Base-by-base conservation (phyloP, 805 yeast genomes). In the Metschnikowia orientalis region DNA sequence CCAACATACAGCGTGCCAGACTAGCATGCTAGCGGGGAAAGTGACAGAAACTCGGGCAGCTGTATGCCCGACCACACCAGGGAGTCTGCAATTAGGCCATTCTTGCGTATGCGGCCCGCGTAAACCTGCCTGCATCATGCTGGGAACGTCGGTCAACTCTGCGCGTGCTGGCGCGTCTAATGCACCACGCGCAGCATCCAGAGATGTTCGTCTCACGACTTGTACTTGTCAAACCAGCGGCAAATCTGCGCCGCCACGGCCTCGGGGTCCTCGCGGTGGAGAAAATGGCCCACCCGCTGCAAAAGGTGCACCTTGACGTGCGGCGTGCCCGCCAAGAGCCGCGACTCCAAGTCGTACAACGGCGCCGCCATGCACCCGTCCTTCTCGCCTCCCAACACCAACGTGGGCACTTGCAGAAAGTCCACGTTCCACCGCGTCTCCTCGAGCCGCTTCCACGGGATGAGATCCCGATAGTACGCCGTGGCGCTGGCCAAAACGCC, bases 181-280 rank as follows among this genome's bases (percentile, higher is more conserved):
- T n/a, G n/a, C n/a, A n/a, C n/a, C n/a, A n/a, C n/a, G n/a, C n/a
- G n/a, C n/a, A n/a, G n/a, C n/a, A n/a, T n/a, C n/a, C n/a, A n/a
- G n/a, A n/a, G n/a, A n/a, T n/a, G n/a, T n/a, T n/a, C n/a, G n/a
- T n/a, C n/a, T n/a, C n/a, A n/a, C 29, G 17, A 29, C 7, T 25
- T 15, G 25, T 38, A 38, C 30, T 37, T 42, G 18, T 39, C 42
- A 24, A 62, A 49, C 67, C 67, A 64, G 17, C 48, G 57, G 17
- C 42, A 38, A 3, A 55, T 47, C 16, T 45, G 26, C 17, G 44
- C 44, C 2, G 53, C 56, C 4, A 62, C 60, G 26, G 40, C 40
- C 11, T 28, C 41, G 1, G 70, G 67, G 22, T 55, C 55, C 37
- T 65, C 70, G 18, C 68, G 46, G 18, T 64, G 70, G 41, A 63